Evolutionary conservation across 371 early-diverging fungal species (phyloP), one percentile per base, ranked within the genome.

Genomic region (Mortierella sp.): DNA sequence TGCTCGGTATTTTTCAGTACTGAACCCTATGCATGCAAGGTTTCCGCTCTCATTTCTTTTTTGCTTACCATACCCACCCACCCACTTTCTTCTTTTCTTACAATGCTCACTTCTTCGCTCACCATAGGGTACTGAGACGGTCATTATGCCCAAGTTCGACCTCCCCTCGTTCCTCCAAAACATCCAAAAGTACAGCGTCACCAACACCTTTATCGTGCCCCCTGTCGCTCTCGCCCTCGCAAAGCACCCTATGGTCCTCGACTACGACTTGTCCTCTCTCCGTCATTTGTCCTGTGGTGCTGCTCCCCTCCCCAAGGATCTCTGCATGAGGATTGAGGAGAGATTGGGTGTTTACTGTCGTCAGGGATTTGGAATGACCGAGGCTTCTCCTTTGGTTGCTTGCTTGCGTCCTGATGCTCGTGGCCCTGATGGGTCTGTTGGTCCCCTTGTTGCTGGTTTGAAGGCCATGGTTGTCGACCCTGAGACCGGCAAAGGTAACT

Each of bases 301-400:
- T 24, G 97, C 98, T 4, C 97, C 97, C 12, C 88, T 98, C 3
- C 88, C 93, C 24, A 83, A 88, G 56, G 94, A 94, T 54, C 88
- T 95, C 11, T 89, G 91, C 48, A 80, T 89, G 44, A 84, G 88
- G 21, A 83, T 95, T 43, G 84, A 90, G 35, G 75, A 84, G 27
- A 89, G 91, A 41, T 87, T 96, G 35, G 89, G 93, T 7, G 87
- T 93, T 41, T 75, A 80, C 41, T 89, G 96, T 1, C 86, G 90
- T 43, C 96, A 97, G 88, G 96, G 95, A 7, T 96, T 93, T 71
- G 96, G 96, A 35, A 87, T 94, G 81, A 94, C 95, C 10, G 96
- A 96, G 78, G 90, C 93, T 12, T 90, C 93, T 11, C 88, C 88
- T 2, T 71, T 88, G 38, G 82, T 82, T 1, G 81, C 85, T n/a